Percentiles rank a stretch among this genome's conserved stretches.
These are phyloP conservation scores for Thyridium curvatum DNA, from an alignment of 2,329 filamentous ascomycete genomes.

Conservation along the genomic window DNA sequence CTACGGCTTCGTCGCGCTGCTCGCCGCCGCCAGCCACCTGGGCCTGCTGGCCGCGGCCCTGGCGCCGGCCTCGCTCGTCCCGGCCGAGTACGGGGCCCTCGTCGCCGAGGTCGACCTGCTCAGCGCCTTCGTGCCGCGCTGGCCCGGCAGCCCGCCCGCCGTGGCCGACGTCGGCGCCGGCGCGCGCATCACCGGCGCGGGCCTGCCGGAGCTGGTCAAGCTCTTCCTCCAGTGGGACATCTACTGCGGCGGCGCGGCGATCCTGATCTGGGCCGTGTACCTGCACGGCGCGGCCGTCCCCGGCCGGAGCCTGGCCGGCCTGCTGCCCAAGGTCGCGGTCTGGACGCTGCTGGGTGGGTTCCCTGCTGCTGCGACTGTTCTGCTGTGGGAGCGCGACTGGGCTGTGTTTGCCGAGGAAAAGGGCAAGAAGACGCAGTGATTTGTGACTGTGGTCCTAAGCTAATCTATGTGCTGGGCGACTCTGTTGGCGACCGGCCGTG, in stretches of 20 bases:
- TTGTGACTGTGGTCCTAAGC: too few relatives aligned
- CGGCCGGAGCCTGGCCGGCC: slow-evolving; percentile 10
- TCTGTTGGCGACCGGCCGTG: too few relatives aligned
- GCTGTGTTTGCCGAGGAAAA: not conserved
- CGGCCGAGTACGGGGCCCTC: slow-evolving; percentile 8
- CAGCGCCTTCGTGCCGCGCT: slow-evolving; percentile 19
- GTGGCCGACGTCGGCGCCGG: slow-evolving; percentile 26
- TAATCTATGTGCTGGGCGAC: too few relatives aligned
- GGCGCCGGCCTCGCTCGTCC: slow-evolving; percentile 25
- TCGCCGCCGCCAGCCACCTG: slow-evolving; percentile 32
- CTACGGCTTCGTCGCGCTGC: slow-evolving; percentile 25
- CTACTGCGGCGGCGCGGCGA: slow-evolving; percentile 29
- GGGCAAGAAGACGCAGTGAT: not conserved
- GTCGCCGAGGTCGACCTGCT: slow-evolving; percentile 16
- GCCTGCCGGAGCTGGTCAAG: slow-evolving; percentile 31
- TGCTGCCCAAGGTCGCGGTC: slow-evolving; percentile 24
- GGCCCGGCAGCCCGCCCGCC: slow-evolving; percentile 23
- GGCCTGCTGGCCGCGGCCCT: slow-evolving; percentile 31
- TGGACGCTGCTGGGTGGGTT: slow-evolving; percentile 33
- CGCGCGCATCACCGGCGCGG: slow-evolving; percentile 20
- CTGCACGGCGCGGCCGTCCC: slow-evolving; percentile 21
- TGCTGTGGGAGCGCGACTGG: slow-evolving; percentile 43
- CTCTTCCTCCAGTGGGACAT: slow-evolving; percentile 43
- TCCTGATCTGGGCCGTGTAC: slow-evolving; percentile 36
- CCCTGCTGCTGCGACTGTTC: slow-evolving; percentile 31